Conservation (phyloP, 805 yeast species). For the Tetrapisispora iriomotensis region DNA sequence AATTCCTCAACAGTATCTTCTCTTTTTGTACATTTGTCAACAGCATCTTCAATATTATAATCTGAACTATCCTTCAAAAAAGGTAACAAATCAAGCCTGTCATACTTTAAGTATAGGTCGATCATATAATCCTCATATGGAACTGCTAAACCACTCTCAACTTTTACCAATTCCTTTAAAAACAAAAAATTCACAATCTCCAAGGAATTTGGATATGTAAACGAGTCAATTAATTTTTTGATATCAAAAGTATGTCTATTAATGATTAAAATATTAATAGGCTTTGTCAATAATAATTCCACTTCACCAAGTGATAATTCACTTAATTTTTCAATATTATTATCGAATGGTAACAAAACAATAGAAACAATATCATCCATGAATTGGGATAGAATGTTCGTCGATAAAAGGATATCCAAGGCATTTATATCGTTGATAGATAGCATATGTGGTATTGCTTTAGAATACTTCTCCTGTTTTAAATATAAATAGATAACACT, state of each 20-base stretch:
- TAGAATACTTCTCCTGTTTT: constrained; percentile 44
- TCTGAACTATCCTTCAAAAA: constrained; percentile 52
- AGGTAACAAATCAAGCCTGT: constrained; percentile 43
- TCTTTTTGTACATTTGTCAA: constrained; percentile 45
- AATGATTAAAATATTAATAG: constrained; percentile 48
- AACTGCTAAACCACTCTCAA: constrained; percentile 46
- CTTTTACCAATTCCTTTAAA: constrained; percentile 45
- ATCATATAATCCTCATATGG: constrained; percentile 62
- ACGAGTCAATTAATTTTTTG: constrained; percentile 36
- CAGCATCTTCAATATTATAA: constrained; percentile 61
- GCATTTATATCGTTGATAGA: constrained; percentile 43
- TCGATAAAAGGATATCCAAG: constrained; percentile 46
- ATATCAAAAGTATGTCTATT: constrained; percentile 61
- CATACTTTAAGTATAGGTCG: constrained; percentile 50
- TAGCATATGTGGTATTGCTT: constrained; percentile 59
- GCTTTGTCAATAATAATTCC: constrained; percentile 31
- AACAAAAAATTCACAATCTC: constrained; percentile 53
- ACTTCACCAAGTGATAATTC: constrained; percentile 35
- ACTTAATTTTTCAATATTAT: constrained; percentile 28
- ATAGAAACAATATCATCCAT: constrained; percentile 42
- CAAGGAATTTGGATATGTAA: constrained; percentile 33
- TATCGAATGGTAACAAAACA: constrained; percentile 34
- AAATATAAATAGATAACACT: constrained; percentile 46
- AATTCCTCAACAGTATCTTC: constrained; percentile 49
- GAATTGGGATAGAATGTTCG: constrained; percentile 52